Evolutionary conservation across 345 rosid genomes (phyloP), one percentile per base, ranked within the genome.

Genomic region (Salix viminalis): DNA sequence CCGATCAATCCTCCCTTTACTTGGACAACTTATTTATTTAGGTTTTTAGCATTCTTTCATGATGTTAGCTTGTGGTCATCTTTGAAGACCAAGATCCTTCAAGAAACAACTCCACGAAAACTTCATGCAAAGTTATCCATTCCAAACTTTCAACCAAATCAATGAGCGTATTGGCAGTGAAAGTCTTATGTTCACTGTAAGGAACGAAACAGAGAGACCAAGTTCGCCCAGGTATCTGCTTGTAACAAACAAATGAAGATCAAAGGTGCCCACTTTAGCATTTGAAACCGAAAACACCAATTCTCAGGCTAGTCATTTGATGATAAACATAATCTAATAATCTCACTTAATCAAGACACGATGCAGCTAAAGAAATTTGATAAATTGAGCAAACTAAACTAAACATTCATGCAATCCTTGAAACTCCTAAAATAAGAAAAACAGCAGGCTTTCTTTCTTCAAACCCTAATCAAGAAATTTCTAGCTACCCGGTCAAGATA

Each of bases 381-480:
- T 10, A 56, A 56, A 56, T 56, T 56, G 44, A 56, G 28, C 62
- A 56, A 56, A 3, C 62, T 9, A 56, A n/a, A 56, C 13, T 0
- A 56, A 56, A 73, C 32, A 73, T 4, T 6, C 12, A 39, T 64
- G 65, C 21, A 61, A 11, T 74, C n/a, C 4, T 26, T 15, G 65
- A 28, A 32, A 34, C 37, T 56, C 28, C 13, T 8, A 10, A 21
- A 56, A n/a, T 56, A 56, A 56, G 9, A 15, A 16, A 13, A 74
- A 6, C 18, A 44, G 13, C 0, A 23, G 36, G 23, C 23, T 73
- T 61, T 39, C 41, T 24, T 16, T 73, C 37, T 26, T 73, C 68
- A 24, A 74, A 44, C 44, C 76, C 64, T 65, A 74, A 65, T 39
- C 37, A 72, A 66, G 23, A 72, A 15, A 36, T 37, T 62, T 24